Evolutionary conservation across 1,284 basidiomycete genomes (phyloP).

Genomic region (Laetiporus sulphureus): DNA sequence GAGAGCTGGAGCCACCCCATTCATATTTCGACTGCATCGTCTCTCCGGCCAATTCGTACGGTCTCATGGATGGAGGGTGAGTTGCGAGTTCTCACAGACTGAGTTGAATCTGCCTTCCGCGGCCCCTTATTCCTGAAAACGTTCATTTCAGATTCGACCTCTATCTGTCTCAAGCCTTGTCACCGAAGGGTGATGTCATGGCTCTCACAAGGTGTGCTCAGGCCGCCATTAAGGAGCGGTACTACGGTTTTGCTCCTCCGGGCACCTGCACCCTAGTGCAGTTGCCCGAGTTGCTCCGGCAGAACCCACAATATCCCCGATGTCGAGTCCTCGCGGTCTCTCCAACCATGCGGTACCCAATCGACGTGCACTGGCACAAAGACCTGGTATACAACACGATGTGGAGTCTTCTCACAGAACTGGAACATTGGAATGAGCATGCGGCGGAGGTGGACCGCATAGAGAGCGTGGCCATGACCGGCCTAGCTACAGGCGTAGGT

Average conservation of each 20-base stretch:
- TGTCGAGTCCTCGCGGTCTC: slow-evolving; percentile 16
- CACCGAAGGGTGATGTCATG: slow-evolving; percentile 12
- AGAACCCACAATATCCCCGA: slow-evolving; percentile 12
- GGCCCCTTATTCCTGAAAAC: background rate
- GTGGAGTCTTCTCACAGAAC: slow-evolving; percentile 20
- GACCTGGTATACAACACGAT: slow-evolving; percentile 24
- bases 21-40: slow-evolving; percentile 10
- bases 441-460: slow-evolving; percentile 6
- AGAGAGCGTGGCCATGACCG: slow-evolving; percentile 12
- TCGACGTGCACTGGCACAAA: slow-evolving; percentile 17
- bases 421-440: slow-evolving; percentile 18
- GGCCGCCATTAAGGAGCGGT: slow-evolving; percentile 12
- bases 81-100: background rate
- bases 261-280: slow-evolving; percentile 19
- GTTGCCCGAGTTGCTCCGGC: slow-evolving; percentile 10
- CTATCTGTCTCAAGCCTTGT: slow-evolving; percentile 16
- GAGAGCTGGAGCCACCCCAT: slow-evolving; percentile 6
- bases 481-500: slow-evolving; percentile 14
- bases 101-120: background rate
- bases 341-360: slow-evolving; percentile 21
- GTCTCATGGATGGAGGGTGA: slow-evolving; percentile 9
- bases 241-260: slow-evolving; percentile 19
- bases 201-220: slow-evolving; percentile 20
- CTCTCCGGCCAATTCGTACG: slow-evolving; percentile 10
- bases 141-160: slow-evolving; percentile 14